Evolutionary conservation across 495 filamentous ascomycete species (phyloP).

Genomic region (Trichoderma reesei): DNA sequence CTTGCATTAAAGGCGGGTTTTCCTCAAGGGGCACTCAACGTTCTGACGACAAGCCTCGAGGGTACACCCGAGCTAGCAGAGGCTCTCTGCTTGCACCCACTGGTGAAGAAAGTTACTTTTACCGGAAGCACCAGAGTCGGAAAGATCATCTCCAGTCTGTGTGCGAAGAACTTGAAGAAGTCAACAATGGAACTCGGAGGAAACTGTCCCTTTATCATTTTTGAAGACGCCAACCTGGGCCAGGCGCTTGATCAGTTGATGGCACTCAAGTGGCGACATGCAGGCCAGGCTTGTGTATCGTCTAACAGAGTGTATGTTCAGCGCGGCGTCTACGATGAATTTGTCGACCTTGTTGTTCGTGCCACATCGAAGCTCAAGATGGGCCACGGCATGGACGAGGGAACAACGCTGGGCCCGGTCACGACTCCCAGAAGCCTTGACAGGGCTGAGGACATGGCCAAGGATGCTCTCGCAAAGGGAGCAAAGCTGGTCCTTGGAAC

Average conservation of each 20-base stretch:
- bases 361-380: conserved; percentile 47
- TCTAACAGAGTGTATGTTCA: conserved; percentile 68
- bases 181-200: conserved; percentile 64
- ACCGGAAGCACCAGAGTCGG: conserved; percentile 43
- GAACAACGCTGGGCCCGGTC: conserved; percentile 57
- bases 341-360: conserved; percentile 45
- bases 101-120: conserved; percentile 64
- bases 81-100: conserved; percentile 52
- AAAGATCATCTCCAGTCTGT: conserved; percentile 13
- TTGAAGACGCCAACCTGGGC: conserved; percentile 62
- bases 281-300: conserved; percentile 65
- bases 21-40: conserved; percentile 49
- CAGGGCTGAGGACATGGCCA: conserved; percentile 51
- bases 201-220: conserved; percentile 66
- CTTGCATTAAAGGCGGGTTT: conserved; percentile 51
- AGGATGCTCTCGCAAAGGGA: conserved; percentile 52
- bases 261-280: conserved; percentile 55
- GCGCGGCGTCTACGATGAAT: conserved; percentile 42
- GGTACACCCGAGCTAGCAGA: conserved; percentile 57
- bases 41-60: conserved; percentile 49
- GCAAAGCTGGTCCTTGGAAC: conserved; percentile 52
- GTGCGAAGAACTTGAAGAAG: conserved; percentile 56
- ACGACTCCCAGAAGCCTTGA: conserved; percentile 55
- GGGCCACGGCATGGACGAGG: conserved; percentile 50
- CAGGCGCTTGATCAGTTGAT: conserved; percentile 42